Base-by-base conservation (phyloP, 202 grass and related monocot species). In the Elaeis oleifera region DNA sequence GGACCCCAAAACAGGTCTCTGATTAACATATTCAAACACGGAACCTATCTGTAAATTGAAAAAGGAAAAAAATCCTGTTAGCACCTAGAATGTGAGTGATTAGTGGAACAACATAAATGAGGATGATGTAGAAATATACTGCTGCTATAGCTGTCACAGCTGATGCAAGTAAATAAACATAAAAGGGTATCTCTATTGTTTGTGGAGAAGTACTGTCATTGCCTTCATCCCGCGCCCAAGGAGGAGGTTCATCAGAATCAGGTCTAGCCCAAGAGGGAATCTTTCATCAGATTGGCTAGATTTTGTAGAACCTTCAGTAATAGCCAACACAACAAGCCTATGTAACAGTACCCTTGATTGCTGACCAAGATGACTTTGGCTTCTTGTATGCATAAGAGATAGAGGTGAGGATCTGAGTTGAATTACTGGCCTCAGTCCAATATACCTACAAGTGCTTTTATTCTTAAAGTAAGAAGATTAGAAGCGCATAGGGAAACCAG, bases 11-110 rank as follows among this genome's bases (percentile, higher is more conserved):
- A 96, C 81, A 60, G 92, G 74, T 68, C 69, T 81, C 56, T 85
- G 73, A 69, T 91, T 91, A 19, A 70, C 78, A 71, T 91, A 96
- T 71, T 96, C 87, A 73, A 91, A 96, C 50, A 96, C 85, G 8
- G 92, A 96, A 49, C 92, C 92, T 71, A 96, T 72, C 91, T 91
- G 84, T 28, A 24, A 24, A 24, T 24, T 24, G 0, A 3, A 24
- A 3, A 24, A 24, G 23, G 36, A 65, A 18, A 19, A 79, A 53
- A 51, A 55, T 61, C 18, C 6, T 18, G 18, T n/a, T 18, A 49
- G 65, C 26, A 55, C 23, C 21, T 56, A 17, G 23, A 69, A 60
- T 5, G 29, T 7, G 16, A 51, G 36, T 44, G 36, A 53, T n/a
- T 18, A 22, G 14, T 44, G 16, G 5, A 65, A 23, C 6, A 3